Evolutionary conservation across 2,329 filamentous ascomycete genomes (phyloP), one percentile per base, ranked within the genome.

Genomic region (Pseudogymnoascus sp.): DNA sequence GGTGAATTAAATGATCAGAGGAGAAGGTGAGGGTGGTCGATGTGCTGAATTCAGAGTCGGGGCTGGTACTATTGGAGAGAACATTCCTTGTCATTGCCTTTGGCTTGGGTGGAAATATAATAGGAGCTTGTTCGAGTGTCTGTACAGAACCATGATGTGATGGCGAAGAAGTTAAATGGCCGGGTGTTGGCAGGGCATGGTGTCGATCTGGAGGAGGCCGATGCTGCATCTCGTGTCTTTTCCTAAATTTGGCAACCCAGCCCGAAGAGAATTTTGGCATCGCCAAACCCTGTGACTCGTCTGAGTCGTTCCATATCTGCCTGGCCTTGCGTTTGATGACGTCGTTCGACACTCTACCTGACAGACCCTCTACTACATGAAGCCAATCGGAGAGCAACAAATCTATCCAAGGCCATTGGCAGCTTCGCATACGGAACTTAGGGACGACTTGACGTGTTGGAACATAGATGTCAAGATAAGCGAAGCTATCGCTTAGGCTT

Each of bases 1-100:
- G 67, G 60, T 66, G 66, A 11, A 69, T 61, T 9, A 69, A 62
- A 28, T 69, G 68, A 58, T 69, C 68, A n/a, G 67, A 33, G 31
- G 25, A 63, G 63, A 28, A 66, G 14, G 31, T 64, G 31, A 55
- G 59, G 18, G 11, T 61, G 11, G 63, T 61, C 21, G 21, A 23
- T 63, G 59, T 61, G 33, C 23, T 61, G 16, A 55, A 40, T 52
- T 55, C 41, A 35, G 43, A 61, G 16, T 33, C 31, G 38, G 43
- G 62, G 40, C 59, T 61, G n/a, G 38, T 63, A 43, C 28, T 61
- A 12, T 37, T 63, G 14, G 35, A 52, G 61, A 58, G 38, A 61
- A 37, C 37, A 49, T 23, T 52, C 38, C 35, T 45, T 61, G 35
- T 61, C 38, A n/a, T 25, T 43, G 23, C 40, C 31, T 63, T 61